Evolutionary conservation across 1,284 basidiomycete genomes (phyloP), one percentile per base, ranked within the genome.

Genomic region (Pulveroboletus sp.): DNA sequence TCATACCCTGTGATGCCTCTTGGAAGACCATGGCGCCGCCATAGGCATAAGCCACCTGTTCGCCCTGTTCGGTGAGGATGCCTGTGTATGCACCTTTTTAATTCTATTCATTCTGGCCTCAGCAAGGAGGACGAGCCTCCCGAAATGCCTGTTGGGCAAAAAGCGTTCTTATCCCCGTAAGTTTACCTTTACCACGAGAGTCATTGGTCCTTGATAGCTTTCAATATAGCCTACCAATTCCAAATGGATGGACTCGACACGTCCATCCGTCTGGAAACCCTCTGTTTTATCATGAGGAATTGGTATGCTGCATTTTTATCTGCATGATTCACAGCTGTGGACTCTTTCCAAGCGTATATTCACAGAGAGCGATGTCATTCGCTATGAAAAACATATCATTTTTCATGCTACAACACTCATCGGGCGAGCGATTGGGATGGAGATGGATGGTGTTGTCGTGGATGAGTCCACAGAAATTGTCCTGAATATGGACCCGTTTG

Each of bases 211-310:
- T 3, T 43, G 36, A 61, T 6, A 40, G 3, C 5, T 24, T 3
- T 12, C 21, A n/a, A 45, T 19, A 66, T 37, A 37, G 17, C 64
- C 50, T 52, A 5, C 13, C 2, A 29, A 47, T 49, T 39, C 47
- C 51, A 17, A n/a, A 48, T 7, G 48, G 29, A 26, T 58, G 54
- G 65, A 43, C 19, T 17, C 39, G 57, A 11, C 17, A 51, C 39
- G 33, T 64, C 21, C 63, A 67, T 41, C 65, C 62, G 3, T 60
- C 65, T 50, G 63, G 63, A n/a, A 45, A 40, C 8, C 29, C 60
- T 1, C 19, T 62, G 6, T 66, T 56, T 44, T 53, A 59, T 36
- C 53, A 60, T n/a, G 37, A 56, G 36, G 35, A 12, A 53, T 46
- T 60, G 4, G 63, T 65, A 37, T 5, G 63, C 29, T 32, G 5